Percentiles rank a stretch among this genome's conserved stretches.
phyloP scores from a whole-genome alignment of 371 early-diverging fungal genomes.

The Mortierella sp. region DNA sequence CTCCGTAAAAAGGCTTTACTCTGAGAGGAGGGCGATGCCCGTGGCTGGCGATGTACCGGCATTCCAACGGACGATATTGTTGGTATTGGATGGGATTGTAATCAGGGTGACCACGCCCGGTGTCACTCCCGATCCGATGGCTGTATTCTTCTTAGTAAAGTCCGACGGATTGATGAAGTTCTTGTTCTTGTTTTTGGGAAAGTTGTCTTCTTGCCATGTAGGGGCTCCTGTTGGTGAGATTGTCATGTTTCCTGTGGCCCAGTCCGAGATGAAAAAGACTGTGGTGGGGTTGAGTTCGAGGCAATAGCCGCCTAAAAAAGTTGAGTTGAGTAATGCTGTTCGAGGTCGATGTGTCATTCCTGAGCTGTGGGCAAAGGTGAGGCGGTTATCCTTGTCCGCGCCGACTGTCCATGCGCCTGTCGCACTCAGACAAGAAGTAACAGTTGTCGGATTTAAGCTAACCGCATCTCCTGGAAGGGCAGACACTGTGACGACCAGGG shows the following conservation, averaged over 20 bases:
- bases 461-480: background rate
- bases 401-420: constrained; percentile 33
- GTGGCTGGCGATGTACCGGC: no score
- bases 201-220: background rate
- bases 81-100: background rate
- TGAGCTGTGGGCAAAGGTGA: constrained; percentile 9
- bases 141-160: background rate
- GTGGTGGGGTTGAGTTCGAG: background rate
- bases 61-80: background rate
- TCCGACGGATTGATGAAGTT: background rate
- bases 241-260: constrained; percentile 11
- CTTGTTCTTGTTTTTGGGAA: background rate
- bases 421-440: constrained; percentile 13
- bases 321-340: background rate
- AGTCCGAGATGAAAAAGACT: constrained; percentile 26
- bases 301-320: constrained; percentile 13
- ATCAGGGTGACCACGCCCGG: background rate
- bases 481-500: background rate
- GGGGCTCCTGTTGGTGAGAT: background rate
- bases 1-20: no score
- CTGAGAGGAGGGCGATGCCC: background rate
- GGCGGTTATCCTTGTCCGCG: background rate
- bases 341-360: background rate
- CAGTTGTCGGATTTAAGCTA: background rate
- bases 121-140: background rate